A percentile compares a stretch with the other conserved stretches of the same genome.
phyloP scores from a whole-genome alignment of 768 basidiomycete genomes.

The Lyophyllum semitale region DNA sequence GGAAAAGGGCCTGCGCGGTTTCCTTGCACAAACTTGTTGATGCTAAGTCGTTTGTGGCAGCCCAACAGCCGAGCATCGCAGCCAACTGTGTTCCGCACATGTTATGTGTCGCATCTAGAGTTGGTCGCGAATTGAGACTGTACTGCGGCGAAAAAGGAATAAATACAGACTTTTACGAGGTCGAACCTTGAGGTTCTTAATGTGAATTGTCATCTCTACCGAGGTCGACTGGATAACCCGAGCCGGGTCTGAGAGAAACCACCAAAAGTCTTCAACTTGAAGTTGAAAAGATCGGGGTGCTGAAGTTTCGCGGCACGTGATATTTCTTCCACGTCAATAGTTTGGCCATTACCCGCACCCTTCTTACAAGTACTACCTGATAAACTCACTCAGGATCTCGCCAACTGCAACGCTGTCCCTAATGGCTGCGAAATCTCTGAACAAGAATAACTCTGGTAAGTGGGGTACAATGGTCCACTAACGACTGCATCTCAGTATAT shows the following conservation, averaged over 20 bases:
- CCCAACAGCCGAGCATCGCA: slow-evolving; percentile 87
- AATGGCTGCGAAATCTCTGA: slow-evolving; percentile 48
- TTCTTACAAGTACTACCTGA: slow-evolving; percentile 61
- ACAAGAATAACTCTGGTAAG: slow-evolving; percentile 88
- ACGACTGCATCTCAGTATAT: not conserved
- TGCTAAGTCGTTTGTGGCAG: slow-evolving; percentile 65
- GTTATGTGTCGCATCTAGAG: slow-evolving; percentile 45
- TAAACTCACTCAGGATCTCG: not conserved
- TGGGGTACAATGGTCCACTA: not conserved
- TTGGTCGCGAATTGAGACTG: slow-evolving; percentile 9
- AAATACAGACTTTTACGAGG: slow-evolving; percentile 66
- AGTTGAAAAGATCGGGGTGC: too few relatives aligned
- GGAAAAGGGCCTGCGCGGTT: slow-evolving; percentile 61
- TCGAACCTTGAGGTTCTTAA: slow-evolving; percentile 79
- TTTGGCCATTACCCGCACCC: not conserved
- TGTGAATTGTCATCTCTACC: slow-evolving; percentile 54
- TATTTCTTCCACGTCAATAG: slow-evolving; percentile 17
- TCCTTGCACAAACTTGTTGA: slow-evolving; percentile 57
- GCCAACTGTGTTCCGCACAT: slow-evolving; percentile 72
- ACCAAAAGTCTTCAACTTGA: not conserved
- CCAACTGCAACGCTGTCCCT: not conserved
- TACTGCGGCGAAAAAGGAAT: not conserved
- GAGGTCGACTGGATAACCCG: slow-evolving; percentile 2
- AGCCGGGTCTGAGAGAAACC: slow-evolving; percentile 12
- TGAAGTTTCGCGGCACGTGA: slow-evolving; percentile 15